Conservation (phyloP, 2,329 filamentous ascomycete genomes). For the Colletotrichum liaoningense region DNA sequence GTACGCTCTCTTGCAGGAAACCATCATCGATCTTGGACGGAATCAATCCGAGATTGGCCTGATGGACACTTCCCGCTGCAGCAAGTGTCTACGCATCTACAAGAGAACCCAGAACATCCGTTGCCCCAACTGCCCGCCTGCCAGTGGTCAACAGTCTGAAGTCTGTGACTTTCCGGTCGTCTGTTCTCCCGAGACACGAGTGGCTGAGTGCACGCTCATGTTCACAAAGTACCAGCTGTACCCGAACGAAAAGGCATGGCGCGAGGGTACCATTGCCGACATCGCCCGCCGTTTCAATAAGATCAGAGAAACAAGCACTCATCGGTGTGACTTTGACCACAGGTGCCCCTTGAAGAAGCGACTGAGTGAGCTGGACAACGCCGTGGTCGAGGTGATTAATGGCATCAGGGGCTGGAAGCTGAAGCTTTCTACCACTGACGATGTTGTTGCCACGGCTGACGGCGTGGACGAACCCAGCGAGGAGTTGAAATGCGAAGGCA, state of each 20-base stretch:
- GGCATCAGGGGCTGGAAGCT: background rate
- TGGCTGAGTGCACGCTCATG: constrained; percentile 1
- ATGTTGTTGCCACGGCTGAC: background rate
- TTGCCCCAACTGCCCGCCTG: background rate
- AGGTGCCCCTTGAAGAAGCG: background rate
- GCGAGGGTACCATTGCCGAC: background rate
- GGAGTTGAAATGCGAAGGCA: background rate
- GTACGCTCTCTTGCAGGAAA: background rate
- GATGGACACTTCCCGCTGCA: background rate
- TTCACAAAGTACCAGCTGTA: background rate
- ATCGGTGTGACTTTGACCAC: background rate
- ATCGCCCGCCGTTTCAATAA: background rate
- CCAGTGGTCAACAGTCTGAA: background rate
- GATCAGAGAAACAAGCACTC: background rate
- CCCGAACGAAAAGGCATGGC: background rate
- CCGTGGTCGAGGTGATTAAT: background rate
- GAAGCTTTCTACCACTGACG: background rate
- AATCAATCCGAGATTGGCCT: background rate
- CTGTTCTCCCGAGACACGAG: background rate
- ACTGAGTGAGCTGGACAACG: background rate
- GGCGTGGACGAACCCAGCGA: background rate
- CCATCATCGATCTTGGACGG: background rate
- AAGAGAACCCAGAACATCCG: background rate
- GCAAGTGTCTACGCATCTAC: background rate
- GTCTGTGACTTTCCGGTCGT: background rate